A percentile compares a stretch with the other conserved stretches of the same genome.
Conservation (phyloP, 352 stramenopile genomes). For the Phytopythium oedochilum region DNA sequence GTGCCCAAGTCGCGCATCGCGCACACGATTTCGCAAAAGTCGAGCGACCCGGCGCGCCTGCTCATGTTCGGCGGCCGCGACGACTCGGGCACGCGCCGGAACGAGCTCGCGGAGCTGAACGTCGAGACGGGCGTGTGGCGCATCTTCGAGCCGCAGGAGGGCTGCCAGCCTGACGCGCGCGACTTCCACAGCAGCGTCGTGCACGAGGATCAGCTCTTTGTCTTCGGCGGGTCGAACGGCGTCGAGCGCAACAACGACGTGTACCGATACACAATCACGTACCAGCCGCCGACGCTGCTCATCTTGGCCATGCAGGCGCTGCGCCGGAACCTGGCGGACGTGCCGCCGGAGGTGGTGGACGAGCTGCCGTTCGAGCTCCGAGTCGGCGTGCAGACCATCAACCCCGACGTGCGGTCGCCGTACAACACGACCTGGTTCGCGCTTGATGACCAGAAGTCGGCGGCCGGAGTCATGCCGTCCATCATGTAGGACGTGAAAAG, state of each 20-base stretch:
- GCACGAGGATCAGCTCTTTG: slow-evolving; percentile 71
- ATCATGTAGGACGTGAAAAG: background rate
- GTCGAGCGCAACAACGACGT: slow-evolving; percentile 81
- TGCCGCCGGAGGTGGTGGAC: slow-evolving; percentile 36
- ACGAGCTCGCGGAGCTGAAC: slow-evolving; percentile 68
- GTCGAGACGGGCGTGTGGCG: slow-evolving; percentile 55
- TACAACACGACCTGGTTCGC: slow-evolving; percentile 69
- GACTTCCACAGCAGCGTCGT: slow-evolving; percentile 81
- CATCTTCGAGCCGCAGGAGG: slow-evolving; percentile 53
- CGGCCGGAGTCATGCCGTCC: slow-evolving; percentile 30
- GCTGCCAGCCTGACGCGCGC: slow-evolving; percentile 64
- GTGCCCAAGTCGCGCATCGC: slow-evolving; percentile 74
- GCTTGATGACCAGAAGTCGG: slow-evolving; percentile 39
- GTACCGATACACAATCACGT: slow-evolving; percentile 53
- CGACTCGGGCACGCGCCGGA: slow-evolving; percentile 58
- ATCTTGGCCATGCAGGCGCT: slow-evolving; percentile 69
- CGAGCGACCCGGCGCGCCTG: slow-evolving; percentile 37
- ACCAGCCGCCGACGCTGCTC: slow-evolving; percentile 60
- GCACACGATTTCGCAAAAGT: slow-evolving; percentile 64
- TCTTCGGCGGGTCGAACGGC: slow-evolving; percentile 83
- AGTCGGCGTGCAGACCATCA: slow-evolving; percentile 67
- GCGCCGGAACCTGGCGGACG: slow-evolving; percentile 34
- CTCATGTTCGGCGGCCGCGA: slow-evolving; percentile 81
- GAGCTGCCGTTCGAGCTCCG: slow-evolving; percentile 57
- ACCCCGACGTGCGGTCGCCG: slow-evolving; percentile 50